Evolutionary conservation across 371 early-diverging fungal species (phyloP), one percentile per base, ranked within the genome.

Genomic region (Phascolomyces articulosus): DNA sequence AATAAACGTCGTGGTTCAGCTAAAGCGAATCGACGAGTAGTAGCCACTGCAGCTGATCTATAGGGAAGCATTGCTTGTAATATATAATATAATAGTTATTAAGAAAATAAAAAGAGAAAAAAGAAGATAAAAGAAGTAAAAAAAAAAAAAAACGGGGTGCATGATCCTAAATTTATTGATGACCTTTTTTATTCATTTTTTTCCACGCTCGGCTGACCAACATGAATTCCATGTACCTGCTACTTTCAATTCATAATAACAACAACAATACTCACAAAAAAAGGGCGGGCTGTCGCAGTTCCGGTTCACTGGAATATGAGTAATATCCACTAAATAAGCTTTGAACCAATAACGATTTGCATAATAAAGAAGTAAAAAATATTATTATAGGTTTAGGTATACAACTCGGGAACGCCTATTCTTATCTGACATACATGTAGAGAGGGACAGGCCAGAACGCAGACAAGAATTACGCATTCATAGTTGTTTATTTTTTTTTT

Each of bases 151-250:
- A 51, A 51, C 0, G 23, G 51, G 21, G 51, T 51, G 51, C 51
- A 51, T 51, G 51, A 51, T 51, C 51, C n/a, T n/a, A 51, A 51
- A 51, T 51, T 51, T 51, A 20, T 34, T 34, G 11, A 34, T n/a
- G n/a, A n/a, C n/a, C 9, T 2, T 34, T 11, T 34, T 34, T 34
- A 51, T 18, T 20, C 24, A 24, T 51, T 51, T 51, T 51, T 51
- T 51, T 51, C 51, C 51, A 51, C 51, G 51, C 51, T 51, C 51
- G 11, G 51, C 23, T 51, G 51, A 51, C 23, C 51, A 10, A 51
- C 11, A 24, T 51, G n/a, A n/a, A n/a, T n/a, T n/a, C n/a, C n/a
- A n/a, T n/a, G n/a, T n/a, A n/a, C n/a, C 7, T n/a, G 44, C 44
- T 44, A 13, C 8, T 44, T 44, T 44, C 44, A 38, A 6, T 13